Conservation (phyloP, 2,329 filamentous ascomycete genomes). For the Xylariaceae sp. region DNA sequence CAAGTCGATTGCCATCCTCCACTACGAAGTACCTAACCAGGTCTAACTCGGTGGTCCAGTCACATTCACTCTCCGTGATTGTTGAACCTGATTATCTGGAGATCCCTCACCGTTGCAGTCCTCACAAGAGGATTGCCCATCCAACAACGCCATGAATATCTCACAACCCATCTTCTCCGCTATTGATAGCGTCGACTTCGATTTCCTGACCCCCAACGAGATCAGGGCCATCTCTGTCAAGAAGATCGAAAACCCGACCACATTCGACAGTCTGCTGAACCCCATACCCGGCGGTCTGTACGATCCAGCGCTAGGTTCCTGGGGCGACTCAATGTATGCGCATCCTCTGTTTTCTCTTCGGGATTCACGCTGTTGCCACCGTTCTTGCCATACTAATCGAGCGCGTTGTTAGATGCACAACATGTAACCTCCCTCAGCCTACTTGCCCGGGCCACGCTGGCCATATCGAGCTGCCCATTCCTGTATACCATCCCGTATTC, state of each 20-base stretch:
- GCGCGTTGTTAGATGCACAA: constrained; percentile 63
- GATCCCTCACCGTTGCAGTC: constrained; percentile 11
- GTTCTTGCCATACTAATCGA: neutral
- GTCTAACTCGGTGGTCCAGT: neutral
- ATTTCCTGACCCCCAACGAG: constrained; percentile 74
- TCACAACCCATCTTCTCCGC: constrained; percentile 77
- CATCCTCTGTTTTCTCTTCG: neutral
- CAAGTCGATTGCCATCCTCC: constrained; percentile 5
- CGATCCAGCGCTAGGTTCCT: constrained; percentile 85
- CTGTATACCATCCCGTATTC: constrained; percentile 94
- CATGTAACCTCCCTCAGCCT: constrained; percentile 77
- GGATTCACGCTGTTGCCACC: neutral
- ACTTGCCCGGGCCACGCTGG: constrained; percentile 89
- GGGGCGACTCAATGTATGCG: constrained; percentile 73
- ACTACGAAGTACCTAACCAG: neutral
- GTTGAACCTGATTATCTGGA: neutral
- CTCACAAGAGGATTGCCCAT: constrained; percentile 17
- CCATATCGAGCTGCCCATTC: constrained; percentile 89
- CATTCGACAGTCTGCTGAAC: constrained; percentile 89
- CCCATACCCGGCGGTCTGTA: constrained; percentile 88
- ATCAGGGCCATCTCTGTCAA: constrained; percentile 88
- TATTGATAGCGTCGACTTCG: constrained; percentile 85
- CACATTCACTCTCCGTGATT: neutral
- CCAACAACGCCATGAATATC: constrained; percentile 54
- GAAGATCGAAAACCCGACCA: constrained; percentile 85